Evolutionary conservation across 331 rosid genomes (phyloP), one percentile per base, ranked within the genome.

Genomic region (Ulmus americana): DNA sequence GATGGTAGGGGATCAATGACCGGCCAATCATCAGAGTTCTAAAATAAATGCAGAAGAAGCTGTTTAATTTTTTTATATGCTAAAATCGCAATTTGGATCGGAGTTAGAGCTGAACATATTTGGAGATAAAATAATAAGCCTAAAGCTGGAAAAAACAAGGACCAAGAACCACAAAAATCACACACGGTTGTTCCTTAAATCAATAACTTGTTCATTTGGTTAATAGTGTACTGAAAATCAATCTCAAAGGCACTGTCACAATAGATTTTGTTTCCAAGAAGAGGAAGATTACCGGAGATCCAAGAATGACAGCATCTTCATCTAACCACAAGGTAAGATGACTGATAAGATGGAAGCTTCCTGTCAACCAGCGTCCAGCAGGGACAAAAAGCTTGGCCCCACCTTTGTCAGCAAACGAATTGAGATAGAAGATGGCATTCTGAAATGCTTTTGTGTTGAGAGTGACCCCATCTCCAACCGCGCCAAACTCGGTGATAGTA

Each of bases 381-480:
- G 95, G 95, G 48, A 87, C 90, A 74, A 84, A 87, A 63, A 87
- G 88, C 80, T 84, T 82, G 13, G 95, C 90, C 65, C 95, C 95
- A 39, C 95, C 95, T 67, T 84, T 84, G 76, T 82, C 88, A 5
- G 86, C 63, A 64, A 87, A 84, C 10, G 90, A 84, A 48, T 87
- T 82, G 43, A 87, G 78, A 80, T 87, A 84, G 76, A 87, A 87
- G 63, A 87, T 76, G 64, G 95, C 90, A 74, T 87, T 84, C 70
- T 84, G 90, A 78, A 87, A 84, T 13, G 95, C 88, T 65, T 84
- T 82, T 59, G 90, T 87, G 79, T 87, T 84, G 74, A 87, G 85
- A 59, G 95, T 84, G 74, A 78, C 45, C 48, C 95, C 95, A 16
- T 87, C 95, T 4, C 95, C 95, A 55, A 87, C 83, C 0, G 90